These are phyloP conservation scores for Penicillium sp. DNA, from an alignment of 2,329 filamentous ascomycete species.

Conservation along the genomic window DNA sequence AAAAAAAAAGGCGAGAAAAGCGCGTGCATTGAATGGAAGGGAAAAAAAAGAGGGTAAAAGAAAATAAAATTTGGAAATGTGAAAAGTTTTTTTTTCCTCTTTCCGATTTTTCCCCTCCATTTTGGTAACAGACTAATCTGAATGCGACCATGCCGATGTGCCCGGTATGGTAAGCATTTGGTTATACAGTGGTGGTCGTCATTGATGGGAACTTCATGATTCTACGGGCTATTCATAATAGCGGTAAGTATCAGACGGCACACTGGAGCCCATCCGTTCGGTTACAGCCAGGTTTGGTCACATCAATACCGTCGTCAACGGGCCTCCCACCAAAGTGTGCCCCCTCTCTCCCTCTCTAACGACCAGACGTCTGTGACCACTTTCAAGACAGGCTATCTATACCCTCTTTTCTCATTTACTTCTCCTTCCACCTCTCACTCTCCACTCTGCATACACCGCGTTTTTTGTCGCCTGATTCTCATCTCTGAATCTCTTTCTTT, in stretches of 20 bases:
- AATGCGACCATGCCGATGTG: slow-evolving; percentile 17
- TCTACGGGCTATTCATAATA: neutral
- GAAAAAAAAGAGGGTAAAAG: slow-evolving; percentile 3
- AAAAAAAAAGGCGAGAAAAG: slow-evolving; percentile 9
- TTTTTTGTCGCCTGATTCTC: neutral
- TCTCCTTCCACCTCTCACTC: slow-evolving; percentile 7
- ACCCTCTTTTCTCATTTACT: slow-evolving; percentile 8
- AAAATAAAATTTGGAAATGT: neutral
- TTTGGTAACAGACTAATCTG: slow-evolving; percentile 8
- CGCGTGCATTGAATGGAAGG: neutral
- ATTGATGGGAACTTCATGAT: neutral
- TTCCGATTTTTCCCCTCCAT: neutral
- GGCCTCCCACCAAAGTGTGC: slow-evolving; percentile 2
- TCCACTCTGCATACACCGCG: slow-evolving; percentile 1
- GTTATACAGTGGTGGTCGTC: neutral
- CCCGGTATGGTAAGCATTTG: slow-evolving; percentile 12
- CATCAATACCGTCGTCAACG: neutral
- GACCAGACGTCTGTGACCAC: neutral
- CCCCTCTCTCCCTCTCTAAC: neutral
- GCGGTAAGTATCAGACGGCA: neutral
- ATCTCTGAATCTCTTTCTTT: neutral
- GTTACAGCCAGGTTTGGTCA: neutral
- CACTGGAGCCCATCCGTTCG: neutral
- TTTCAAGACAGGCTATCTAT: slow-evolving; percentile 4
- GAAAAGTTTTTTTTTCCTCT: neutral